Evolutionary conservation across 768 basidiomycete genomes (phyloP).

Genomic region (Ephemerocybe angulata): DNA sequence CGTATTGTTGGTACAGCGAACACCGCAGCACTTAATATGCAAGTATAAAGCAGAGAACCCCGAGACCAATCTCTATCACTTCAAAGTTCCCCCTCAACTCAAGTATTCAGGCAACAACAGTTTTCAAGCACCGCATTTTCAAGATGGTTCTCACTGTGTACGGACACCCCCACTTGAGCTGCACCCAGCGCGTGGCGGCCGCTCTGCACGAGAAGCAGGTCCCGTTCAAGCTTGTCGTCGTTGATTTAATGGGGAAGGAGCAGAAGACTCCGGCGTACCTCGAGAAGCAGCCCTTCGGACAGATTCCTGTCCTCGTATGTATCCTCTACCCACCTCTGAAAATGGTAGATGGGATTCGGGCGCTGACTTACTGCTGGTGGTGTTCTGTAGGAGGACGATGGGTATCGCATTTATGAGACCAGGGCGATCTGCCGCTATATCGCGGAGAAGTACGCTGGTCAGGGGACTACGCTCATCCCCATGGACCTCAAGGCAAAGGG

Average conservation of each 20-base stretch:
- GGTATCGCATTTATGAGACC: slow-evolving; percentile 59
- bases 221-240: slow-evolving; percentile 10
- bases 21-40: no score
- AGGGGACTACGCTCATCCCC: slow-evolving; percentile 53
- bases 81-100: no score
- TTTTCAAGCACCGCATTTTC: no score
- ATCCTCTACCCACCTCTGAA: background rate
- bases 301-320: slow-evolving; percentile 12
- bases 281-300: slow-evolving; percentile 15
- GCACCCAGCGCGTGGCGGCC: slow-evolving; percentile 12
- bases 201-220: slow-evolving; percentile 15
- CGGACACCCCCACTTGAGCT: slow-evolving; percentile 8
- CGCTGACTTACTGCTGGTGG: no score
- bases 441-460: slow-evolving; percentile 47
- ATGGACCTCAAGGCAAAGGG: slow-evolving; percentile 34
- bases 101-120: no score
- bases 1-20: no score
- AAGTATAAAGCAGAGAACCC: no score
- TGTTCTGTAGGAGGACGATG: slow-evolving; percentile 57
- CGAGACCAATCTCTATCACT: no score
- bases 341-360: background rate
- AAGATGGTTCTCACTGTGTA: slow-evolving; percentile 13
- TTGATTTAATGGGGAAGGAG: slow-evolving; percentile 7
- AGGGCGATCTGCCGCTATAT: slow-evolving; percentile 62
- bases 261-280: slow-evolving; percentile 10